These are phyloP conservation scores for Chrysopogon serrulatus DNA, from an alignment of 176 grass and related monocot genomes.

Conservation along the genomic window DNA sequence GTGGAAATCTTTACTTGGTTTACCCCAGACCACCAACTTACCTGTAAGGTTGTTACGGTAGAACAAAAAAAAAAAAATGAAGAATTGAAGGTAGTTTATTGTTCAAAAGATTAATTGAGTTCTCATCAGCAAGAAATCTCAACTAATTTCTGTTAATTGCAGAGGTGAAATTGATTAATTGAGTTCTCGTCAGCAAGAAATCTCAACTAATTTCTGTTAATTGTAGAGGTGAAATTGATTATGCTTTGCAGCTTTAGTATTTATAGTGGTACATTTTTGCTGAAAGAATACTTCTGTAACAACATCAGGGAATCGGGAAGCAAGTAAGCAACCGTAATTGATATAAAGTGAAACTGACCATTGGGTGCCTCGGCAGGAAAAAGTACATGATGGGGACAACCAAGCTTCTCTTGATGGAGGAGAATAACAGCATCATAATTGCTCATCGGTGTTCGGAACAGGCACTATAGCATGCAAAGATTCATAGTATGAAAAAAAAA, in stretches of 20 bases:
- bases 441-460: conserved; percentile 80
- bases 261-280: neutral
- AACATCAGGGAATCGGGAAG: neutral
- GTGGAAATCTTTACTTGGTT: conserved; percentile 79
- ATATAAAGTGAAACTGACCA: conserved; percentile 41
- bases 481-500: neutral
- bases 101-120: conserved; percentile 1
- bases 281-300: neutral
- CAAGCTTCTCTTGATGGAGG: conserved; percentile 76
- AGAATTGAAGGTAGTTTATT: neutral
- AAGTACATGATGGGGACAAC: conserved; percentile 62
- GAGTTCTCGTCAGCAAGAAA: neutral
- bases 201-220: neutral
- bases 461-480: conserved; percentile 46
- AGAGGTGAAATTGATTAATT: neutral
- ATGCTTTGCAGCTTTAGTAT: neutral
- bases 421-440: conserved; percentile 93
- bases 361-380: conserved; percentile 59
- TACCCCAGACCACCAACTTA: conserved; percentile 63
- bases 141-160: neutral
- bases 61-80: conserved; percentile 3
- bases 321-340: neutral
- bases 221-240: neutral
- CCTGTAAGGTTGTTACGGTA: conserved; percentile 45
- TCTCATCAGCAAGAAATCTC: neutral